phyloP scores from a whole-genome alignment of 805 yeast species.

The Zygoascus ofunaensis region DNA sequence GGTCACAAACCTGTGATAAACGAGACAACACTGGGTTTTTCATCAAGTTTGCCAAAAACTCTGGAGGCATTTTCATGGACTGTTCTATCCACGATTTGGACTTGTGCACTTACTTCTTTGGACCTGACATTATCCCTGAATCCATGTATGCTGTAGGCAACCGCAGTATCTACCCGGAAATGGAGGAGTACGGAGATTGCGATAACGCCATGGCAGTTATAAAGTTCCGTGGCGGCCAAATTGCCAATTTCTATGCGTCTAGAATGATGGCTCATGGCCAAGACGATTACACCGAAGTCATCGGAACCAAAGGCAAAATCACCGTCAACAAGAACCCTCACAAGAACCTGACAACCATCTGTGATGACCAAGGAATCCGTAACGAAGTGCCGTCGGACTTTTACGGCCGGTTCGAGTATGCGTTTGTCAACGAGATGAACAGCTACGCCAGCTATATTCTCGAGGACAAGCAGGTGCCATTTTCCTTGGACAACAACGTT shows the following conservation, averaged over 20 bases:
- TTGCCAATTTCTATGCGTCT: conserved; percentile 14
- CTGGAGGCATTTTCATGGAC: conserved; percentile 23
- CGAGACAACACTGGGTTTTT: conserved; percentile 10
- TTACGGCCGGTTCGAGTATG: conserved; percentile 15
- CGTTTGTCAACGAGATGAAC: conserved; percentile 15
- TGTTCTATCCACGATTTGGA: conserved; percentile 20
- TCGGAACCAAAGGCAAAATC: conserved; percentile 19
- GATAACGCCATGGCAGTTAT: conserved; percentile 19
- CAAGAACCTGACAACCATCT: conserved; percentile 12
- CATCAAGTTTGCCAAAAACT: conserved; percentile 15
- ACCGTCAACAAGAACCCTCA: conserved; percentile 16
- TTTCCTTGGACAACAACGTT: conserved; percentile 9
- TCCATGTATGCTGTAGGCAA: conserved; percentile 18
- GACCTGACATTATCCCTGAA: conserved; percentile 13
- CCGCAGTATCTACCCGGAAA: conserved; percentile 14
- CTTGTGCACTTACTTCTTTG: conserved; percentile 15
- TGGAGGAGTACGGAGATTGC: conserved; percentile 18
- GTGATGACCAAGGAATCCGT: conserved; percentile 16
- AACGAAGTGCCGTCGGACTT: conserved; percentile 15
- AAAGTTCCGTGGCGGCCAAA: conserved; percentile 12
- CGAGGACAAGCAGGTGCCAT: conserved; percentile 14
- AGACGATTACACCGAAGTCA: conserved; percentile 17
- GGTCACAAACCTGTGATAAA: conserved; percentile 18
- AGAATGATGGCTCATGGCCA: conserved; percentile 20
- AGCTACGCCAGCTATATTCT: conserved; percentile 11